phyloP scores from a whole-genome alignment of 495 filamentous ascomycete species.

The Aspergillus biplanus region DNA sequence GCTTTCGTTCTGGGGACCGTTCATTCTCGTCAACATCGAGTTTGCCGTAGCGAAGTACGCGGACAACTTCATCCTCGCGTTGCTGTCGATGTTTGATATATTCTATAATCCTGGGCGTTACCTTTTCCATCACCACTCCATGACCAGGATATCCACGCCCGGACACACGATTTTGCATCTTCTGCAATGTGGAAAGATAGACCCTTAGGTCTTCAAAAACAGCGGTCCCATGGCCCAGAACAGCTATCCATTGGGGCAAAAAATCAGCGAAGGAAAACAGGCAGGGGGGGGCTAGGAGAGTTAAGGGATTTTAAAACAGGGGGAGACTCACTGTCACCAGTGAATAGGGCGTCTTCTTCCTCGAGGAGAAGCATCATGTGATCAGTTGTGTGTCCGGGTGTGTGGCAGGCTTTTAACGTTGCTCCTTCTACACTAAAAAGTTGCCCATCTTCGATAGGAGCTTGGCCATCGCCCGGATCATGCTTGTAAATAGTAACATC shows the following conservation, averaged over 20 bases:
- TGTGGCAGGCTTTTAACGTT: constrained; percentile 72
- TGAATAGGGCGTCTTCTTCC: constrained; percentile 87
- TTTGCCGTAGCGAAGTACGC: constrained; percentile 56
- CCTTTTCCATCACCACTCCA: constrained; percentile 73
- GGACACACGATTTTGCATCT: constrained; percentile 65
- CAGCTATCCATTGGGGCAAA: constrained; percentile 47
- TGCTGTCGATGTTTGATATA: constrained; percentile 81
- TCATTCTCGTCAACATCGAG: constrained; percentile 40
- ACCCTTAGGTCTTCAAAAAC: constrained; percentile 82
- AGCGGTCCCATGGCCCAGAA: constrained; percentile 90
- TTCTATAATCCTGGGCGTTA: constrained; percentile 65
- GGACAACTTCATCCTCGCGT: constrained; percentile 81
- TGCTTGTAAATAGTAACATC: constrained; percentile 56
- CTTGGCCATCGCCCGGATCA: constrained; percentile 42
- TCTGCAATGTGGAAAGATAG: constrained; percentile 74
- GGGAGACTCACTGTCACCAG: constrained; percentile 69
- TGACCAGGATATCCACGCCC: constrained; percentile 90
- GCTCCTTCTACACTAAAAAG: constrained; percentile 75
- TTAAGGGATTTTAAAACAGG: not conserved
- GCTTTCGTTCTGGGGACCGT: constrained; percentile 33
- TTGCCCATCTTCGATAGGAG: constrained; percentile 69
- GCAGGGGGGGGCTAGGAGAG: not conserved
- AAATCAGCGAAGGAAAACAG: not conserved
- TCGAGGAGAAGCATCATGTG: constrained; percentile 74
- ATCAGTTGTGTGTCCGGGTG: constrained; percentile 85